A percentile compares a stretch with the other conserved stretches of the same genome.
These are phyloP conservation scores for Xerocomellus dryophilus DNA, from an alignment of 768 basidiomycete species.

Conservation along the genomic window DNA sequence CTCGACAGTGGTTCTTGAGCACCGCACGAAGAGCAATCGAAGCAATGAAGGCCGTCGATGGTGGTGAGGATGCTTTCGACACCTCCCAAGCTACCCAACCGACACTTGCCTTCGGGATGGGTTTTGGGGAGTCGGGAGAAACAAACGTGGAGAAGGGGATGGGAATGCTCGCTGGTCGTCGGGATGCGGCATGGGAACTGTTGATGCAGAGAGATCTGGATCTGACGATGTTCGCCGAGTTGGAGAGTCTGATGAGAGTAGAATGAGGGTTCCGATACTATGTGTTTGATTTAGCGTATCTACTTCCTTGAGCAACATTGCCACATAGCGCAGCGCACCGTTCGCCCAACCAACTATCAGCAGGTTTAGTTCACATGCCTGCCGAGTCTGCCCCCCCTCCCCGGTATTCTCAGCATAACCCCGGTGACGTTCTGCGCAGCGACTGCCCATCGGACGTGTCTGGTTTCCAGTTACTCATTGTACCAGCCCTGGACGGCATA, in stretches of 20 bases:
- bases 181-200: conserved; percentile 68
- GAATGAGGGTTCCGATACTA: conserved; percentile 40
- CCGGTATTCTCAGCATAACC: conserved; percentile 54
- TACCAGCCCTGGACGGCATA: conserved; percentile 64
- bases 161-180: conserved; percentile 69
- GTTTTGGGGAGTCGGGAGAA: conserved; percentile 73
- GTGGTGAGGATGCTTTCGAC: conserved; percentile 71
- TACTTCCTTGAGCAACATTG: not conserved
- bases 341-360: conserved; percentile 4
- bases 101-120: conserved; percentile 80
- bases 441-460: conserved; percentile 19
- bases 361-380: conserved; percentile 17
- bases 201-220: conserved; percentile 73
- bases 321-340: not conserved
- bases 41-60: conserved; percentile 75
- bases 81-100: conserved; percentile 55
- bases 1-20: conserved; percentile 50
- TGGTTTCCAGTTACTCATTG: conserved; percentile 67
- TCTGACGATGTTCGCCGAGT: conserved; percentile 67
- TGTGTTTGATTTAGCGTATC: conserved; percentile 14
- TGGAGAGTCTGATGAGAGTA: conserved; percentile 75
- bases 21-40: conserved; percentile 69
- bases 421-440: conserved; percentile 19
- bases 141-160: conserved; percentile 65
- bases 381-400: conserved; percentile 55